Conservation (phyloP, 805 yeast species). For the Sugiyamaella valdiviana region DNA sequence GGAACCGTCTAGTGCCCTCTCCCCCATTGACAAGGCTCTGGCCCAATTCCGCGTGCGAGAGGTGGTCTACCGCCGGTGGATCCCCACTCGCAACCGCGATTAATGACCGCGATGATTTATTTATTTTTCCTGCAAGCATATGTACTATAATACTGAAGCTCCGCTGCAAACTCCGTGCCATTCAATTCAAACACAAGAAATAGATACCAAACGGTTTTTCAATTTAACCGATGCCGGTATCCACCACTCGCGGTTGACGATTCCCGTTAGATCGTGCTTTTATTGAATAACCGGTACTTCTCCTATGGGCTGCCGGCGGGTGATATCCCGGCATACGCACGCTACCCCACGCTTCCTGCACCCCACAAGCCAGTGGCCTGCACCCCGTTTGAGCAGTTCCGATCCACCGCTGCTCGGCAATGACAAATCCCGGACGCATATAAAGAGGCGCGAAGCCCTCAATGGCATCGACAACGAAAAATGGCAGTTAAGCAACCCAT, state of each 20-base stretch:
- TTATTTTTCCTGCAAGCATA: too few species aligned
- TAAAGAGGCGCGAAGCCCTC: too few species aligned
- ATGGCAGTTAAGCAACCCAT: too few species aligned
- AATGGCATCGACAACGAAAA: too few species aligned
- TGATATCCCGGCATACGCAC: not conserved
- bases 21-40: constrained; percentile 25
- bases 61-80: constrained; percentile 72
- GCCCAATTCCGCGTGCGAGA: constrained; percentile 52
- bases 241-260: not conserved
- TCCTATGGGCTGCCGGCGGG: not conserved
- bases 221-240: not conserved
- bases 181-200: not conserved
- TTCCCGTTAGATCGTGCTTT: too few species aligned
- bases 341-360: not conserved
- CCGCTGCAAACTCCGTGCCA: not conserved
- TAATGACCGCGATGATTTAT: constrained; percentile 25
- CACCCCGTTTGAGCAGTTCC: not conserved
- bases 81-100: constrained; percentile 77
- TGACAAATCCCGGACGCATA: too few species aligned
- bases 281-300: too few species aligned
- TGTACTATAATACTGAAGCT: not conserved
- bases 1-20: not conserved
- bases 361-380: not conserved
- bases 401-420: too few species aligned
- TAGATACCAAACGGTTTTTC: not conserved